Conservation (phyloP, 805 yeast species). For the Wickerhamiella domercqiae region DNA sequence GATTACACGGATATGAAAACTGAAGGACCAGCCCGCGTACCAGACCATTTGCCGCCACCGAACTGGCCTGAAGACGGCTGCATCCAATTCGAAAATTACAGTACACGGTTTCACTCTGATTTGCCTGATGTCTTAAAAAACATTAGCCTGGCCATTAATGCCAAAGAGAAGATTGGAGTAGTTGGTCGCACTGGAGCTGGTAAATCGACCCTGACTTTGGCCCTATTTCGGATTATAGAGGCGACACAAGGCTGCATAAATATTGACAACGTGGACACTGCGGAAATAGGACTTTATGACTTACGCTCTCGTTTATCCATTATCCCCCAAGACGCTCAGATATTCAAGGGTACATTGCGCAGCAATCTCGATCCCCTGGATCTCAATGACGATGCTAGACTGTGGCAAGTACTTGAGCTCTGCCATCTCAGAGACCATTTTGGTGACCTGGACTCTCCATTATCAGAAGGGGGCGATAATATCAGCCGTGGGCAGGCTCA, state of each 20-base stretch:
- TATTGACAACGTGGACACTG: conserved; percentile 59
- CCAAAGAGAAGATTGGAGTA: conserved; percentile 78
- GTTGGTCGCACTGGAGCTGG: conserved; percentile 98
- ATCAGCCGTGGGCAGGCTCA: conserved; percentile 75
- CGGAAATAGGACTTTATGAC: conserved; percentile 57
- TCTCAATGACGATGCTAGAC: conserved; percentile 46
- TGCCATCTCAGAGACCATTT: conserved; percentile 66
- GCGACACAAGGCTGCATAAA: conserved; percentile 53
- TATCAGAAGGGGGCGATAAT: conserved; percentile 61
- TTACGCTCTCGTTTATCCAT: conserved; percentile 65
- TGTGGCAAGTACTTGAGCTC: conserved; percentile 66
- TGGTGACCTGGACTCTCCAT: conserved; percentile 30
- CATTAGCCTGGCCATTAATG: conserved; percentile 44
- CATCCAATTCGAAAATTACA: conserved; percentile 51
- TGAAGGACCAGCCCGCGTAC: conserved; percentile 72
- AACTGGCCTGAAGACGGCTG: conserved; percentile 65
- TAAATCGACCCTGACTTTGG: conserved; percentile 68
- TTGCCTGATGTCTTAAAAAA: conserved; percentile 63
- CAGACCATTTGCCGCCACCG: conserved; percentile 47
- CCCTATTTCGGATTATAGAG: conserved; percentile 74
- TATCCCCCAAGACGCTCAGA: conserved; percentile 90
- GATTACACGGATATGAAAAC: conserved; percentile 63
- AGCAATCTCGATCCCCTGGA: conserved; percentile 76
- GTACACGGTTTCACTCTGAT: conserved; percentile 66
- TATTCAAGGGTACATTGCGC: conserved; percentile 71